phyloP scores from a whole-genome alignment of 2,329 filamentous ascomycete genomes.

The Magnaporthiopsis poae region DNA sequence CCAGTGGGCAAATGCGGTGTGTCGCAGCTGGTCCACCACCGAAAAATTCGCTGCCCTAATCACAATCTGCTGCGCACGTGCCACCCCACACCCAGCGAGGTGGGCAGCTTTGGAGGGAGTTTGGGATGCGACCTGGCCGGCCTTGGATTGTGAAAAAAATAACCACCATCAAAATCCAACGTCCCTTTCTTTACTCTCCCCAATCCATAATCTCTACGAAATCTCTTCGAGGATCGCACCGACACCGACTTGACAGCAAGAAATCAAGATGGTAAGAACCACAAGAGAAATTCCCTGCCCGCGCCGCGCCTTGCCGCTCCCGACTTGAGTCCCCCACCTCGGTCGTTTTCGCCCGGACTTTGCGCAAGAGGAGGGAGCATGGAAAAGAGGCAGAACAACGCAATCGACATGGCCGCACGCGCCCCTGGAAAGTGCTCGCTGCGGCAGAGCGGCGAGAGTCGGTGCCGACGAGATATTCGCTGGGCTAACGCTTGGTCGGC shows the following conservation, averaged over 20 bases:
- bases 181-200: slow-evolving; percentile 7
- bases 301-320: background rate
- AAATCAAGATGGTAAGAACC: slow-evolving; percentile 50
- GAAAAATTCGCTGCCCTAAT: slow-evolving; percentile 5
- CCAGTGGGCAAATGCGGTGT: background rate
- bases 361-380: background rate
- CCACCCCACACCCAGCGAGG: slow-evolving; percentile 1
- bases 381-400: background rate
- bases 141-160: background rate
- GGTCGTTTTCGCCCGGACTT: background rate
- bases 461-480: background rate
- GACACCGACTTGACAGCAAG: slow-evolving; percentile 42
- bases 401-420: too few relatives aligned
- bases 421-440: background rate
- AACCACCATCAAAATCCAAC: slow-evolving; percentile 7
- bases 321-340: background rate
- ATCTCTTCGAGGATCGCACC: slow-evolving; percentile 60
- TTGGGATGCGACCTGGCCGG: background rate
- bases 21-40: background rate
- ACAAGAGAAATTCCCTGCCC: background rate
- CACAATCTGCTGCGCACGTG: slow-evolving; percentile 5
- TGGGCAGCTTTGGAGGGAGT: background rate
- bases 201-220: slow-evolving; percentile 18
- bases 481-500: background rate
- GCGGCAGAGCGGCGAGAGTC: background rate